Percentiles rank a stretch among this genome's conserved stretches.
These are phyloP conservation scores for Striga hermonthica DNA, from an alignment of 305 asterid species.

Conservation along the genomic window DNA sequence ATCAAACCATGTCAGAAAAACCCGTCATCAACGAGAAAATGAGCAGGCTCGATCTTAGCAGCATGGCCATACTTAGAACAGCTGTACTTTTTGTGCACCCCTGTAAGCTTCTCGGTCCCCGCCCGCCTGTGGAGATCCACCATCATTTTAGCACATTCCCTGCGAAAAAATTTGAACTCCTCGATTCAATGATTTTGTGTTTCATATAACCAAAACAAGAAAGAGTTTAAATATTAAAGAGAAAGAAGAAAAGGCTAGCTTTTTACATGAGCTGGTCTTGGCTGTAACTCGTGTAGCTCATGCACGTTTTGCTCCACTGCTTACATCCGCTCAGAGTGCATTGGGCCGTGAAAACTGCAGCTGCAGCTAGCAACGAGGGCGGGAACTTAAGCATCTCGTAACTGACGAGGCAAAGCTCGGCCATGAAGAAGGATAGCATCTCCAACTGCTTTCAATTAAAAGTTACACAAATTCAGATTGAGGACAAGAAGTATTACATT, in stretches of 20 bases:
- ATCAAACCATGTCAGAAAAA: background rate
- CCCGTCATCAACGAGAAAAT: slow-evolving; percentile 38
- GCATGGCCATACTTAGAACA: slow-evolving; percentile 58
- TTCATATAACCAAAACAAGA: background rate
- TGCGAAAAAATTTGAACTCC: slow-evolving; percentile 8
- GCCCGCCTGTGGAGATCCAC: slow-evolving; percentile 57
- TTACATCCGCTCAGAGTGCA: slow-evolving; percentile 38
- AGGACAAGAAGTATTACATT: background rate
- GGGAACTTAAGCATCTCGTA: slow-evolving; percentile 69
- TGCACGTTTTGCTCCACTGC: slow-evolving; percentile 56
- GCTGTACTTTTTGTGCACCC: slow-evolving; percentile 62
- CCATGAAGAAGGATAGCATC: slow-evolving; percentile 53
- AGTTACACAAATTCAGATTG: background rate
- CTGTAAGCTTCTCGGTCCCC: slow-evolving; percentile 56
- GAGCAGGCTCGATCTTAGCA: slow-evolving; percentile 54
- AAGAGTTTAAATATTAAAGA: background rate
- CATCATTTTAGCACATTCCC: slow-evolving; percentile 83
- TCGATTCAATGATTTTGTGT: background rate
- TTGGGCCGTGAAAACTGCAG: slow-evolving; percentile 63
- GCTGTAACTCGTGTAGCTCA: slow-evolving; percentile 47
- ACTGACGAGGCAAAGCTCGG: slow-evolving; percentile 66
- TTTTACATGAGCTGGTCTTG: slow-evolving; percentile 55
- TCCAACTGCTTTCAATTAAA: slow-evolving; percentile 46
- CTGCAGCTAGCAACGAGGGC: slow-evolving; percentile 73
- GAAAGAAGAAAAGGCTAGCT: slow-evolving; percentile 22